These are phyloP conservation scores for Phytophthora ramorum DNA, from an alignment of 352 stramenopile genomes.

Conservation along the genomic window DNA sequence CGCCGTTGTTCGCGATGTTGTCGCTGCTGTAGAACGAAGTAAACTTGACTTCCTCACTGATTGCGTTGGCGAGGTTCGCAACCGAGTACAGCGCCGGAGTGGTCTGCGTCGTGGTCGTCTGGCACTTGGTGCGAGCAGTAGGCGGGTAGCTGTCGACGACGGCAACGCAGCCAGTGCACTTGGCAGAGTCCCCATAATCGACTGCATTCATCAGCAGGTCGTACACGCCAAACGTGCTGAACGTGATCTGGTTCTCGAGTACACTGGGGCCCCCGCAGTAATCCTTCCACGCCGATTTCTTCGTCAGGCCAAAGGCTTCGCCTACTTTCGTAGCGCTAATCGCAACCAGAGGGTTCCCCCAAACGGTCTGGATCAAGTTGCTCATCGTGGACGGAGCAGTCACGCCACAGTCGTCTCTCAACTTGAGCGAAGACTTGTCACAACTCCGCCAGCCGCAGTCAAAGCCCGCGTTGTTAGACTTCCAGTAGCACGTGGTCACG, in stretches of 20 bases:
- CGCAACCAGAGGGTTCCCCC: constrained; percentile 10
- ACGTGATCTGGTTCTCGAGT: constrained; percentile 26
- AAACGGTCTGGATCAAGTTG: constrained; percentile 18
- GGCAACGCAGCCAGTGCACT: constrained; percentile 19
- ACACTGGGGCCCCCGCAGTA: constrained; percentile 8
- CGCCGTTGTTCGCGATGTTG: constrained; percentile 30
- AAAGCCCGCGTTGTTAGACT: constrained; percentile 6
- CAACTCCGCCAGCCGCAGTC: constrained; percentile 1
- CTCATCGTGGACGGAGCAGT: constrained; percentile 9
- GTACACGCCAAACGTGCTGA: constrained; percentile 37
- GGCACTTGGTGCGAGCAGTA: constrained; percentile 11
- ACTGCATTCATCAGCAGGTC: constrained; percentile 31
- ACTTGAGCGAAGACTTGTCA: background rate
- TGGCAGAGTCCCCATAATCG: constrained; percentile 22
- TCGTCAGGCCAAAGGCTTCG: background rate
- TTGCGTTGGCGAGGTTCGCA: constrained; percentile 9
- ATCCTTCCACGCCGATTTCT: constrained; percentile 19
- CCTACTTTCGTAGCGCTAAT: constrained; percentile 24
- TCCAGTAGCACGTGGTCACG: constrained; percentile 22
- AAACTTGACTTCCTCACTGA: constrained; percentile 19
- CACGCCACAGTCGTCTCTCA: constrained; percentile 14
- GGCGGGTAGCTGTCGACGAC: constrained; percentile 32
- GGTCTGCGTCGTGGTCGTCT: background rate
- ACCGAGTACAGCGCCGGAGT: constrained; percentile 2
- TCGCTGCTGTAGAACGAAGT: constrained; percentile 15